A percentile compares a stretch with the other conserved stretches of the same genome.
Conservation (phyloP, 2,329 filamentous ascomycete species). For the Epicoccum nigrum region DNA sequence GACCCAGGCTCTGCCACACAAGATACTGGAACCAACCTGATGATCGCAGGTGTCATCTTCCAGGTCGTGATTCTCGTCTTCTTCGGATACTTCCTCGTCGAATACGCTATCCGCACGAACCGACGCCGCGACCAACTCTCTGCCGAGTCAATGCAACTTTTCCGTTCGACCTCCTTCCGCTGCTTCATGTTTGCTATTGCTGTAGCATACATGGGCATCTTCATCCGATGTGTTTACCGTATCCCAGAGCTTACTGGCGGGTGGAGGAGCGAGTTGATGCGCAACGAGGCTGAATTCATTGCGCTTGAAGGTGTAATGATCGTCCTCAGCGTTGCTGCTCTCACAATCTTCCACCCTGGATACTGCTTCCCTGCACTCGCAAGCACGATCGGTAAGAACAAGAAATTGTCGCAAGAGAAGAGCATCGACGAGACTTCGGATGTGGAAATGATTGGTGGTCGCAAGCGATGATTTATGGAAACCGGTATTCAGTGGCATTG, state of each 20-base stretch:
- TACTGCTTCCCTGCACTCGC: constrained; percentile 45
- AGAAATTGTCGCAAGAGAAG: constrained; percentile 17
- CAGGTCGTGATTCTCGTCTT: constrained; percentile 61
- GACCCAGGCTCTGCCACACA: constrained; percentile 45
- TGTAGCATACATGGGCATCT: constrained; percentile 53
- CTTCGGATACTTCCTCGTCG: constrained; percentile 52
- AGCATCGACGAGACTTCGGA: constrained; percentile 25
- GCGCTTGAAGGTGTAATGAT: constrained; percentile 62
- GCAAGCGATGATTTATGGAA: background rate
- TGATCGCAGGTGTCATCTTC: constrained; percentile 63
- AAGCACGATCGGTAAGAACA: constrained; percentile 26
- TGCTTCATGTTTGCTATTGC: constrained; percentile 43
- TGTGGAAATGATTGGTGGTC: constrained; percentile 22
- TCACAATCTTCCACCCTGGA: constrained; percentile 58
- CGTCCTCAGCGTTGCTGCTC: constrained; percentile 50
- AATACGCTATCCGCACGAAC: constrained; percentile 46
- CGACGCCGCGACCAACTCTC: constrained; percentile 34
- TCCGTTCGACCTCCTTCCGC: constrained; percentile 35
- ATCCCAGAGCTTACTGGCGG: constrained; percentile 57
- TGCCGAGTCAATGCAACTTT: constrained; percentile 24
- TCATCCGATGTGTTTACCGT: constrained; percentile 57
- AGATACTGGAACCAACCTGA: constrained; percentile 61
- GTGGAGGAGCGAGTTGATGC: constrained; percentile 54
- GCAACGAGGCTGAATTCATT: constrained; percentile 57
- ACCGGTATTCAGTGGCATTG: too few species aligned